Conservation (phyloP, 495 filamentous ascomycete species). For the Aspergillus avenaceus region DNA sequence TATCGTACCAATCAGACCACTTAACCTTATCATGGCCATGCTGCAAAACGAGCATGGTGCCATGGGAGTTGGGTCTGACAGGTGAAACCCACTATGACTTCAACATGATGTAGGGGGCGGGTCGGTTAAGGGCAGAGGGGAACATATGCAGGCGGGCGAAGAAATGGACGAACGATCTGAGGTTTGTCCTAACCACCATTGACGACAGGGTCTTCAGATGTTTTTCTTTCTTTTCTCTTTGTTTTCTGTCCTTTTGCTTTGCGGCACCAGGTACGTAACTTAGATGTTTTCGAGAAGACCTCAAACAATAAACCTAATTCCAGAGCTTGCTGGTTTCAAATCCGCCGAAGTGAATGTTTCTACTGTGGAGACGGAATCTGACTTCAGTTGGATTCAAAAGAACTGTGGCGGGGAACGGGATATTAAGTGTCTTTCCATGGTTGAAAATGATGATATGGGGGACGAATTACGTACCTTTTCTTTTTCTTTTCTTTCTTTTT, state of each 20-base stretch:
- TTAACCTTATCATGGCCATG: not conserved
- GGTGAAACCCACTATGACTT: not conserved
- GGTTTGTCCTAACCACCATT: no score
- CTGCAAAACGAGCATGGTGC: not conserved
- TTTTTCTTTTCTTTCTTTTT: not conserved
- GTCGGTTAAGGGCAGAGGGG: not conserved
- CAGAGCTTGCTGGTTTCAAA: not conserved
- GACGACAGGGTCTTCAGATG: no score
- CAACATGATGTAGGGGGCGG: constrained; percentile 2
- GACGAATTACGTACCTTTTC: not conserved
- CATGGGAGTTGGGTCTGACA: not conserved
- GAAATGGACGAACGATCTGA: not conserved
- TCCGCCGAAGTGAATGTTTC: not conserved
- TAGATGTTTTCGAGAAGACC: not conserved
- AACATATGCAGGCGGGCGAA: not conserved
- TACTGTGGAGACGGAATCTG: not conserved
- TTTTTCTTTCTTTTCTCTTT: no score
- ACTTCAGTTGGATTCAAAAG: not conserved
- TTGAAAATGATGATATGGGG: not conserved
- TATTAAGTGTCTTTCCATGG: not conserved
- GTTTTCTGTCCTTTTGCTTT: no score
- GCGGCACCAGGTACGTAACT: not conserved
- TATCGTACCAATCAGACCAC: not conserved
- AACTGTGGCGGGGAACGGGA: no score
- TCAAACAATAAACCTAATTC: not conserved